Evolutionary conservation across 169 alveolate genomes (phyloP).

Genomic region (Hepatocystis sp.): DNA sequence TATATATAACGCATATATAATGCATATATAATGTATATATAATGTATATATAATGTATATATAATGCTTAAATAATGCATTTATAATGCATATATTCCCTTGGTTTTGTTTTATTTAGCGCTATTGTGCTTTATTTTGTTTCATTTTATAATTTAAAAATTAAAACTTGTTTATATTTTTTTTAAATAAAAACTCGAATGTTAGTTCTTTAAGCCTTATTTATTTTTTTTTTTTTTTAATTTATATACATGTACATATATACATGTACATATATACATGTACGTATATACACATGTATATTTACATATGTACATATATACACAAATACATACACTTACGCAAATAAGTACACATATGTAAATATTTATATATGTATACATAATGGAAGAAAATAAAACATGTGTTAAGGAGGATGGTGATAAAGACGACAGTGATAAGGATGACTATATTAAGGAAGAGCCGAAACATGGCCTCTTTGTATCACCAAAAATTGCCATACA

Average conservation of each 20-base stretch:
- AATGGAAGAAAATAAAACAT: neutral
- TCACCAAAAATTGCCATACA: neutral
- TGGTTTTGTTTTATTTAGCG: no score
- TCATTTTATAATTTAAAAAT: no score
- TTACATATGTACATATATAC: neutral
- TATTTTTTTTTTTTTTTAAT: no score
- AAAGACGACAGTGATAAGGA: slow-evolving; percentile 2
- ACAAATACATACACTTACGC: neutral
- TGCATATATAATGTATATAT: no score
- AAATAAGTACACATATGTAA: neutral
- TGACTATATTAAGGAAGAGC: neutral
- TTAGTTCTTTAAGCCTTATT: no score
- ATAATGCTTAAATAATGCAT: no score
- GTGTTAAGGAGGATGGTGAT: neutral
- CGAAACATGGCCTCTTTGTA: neutral
- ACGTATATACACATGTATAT: neutral
- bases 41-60: no score
- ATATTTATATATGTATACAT: neutral
- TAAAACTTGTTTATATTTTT: no score
- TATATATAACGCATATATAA: no score
- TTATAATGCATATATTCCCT: no score
- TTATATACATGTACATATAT: neutral
- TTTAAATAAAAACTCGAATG: no score
- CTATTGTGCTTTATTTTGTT: no score
- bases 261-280: neutral